Base-by-base conservation (phyloP, 2,329 filamentous ascomycete genomes). In the Botryotinia globosa region DNA sequence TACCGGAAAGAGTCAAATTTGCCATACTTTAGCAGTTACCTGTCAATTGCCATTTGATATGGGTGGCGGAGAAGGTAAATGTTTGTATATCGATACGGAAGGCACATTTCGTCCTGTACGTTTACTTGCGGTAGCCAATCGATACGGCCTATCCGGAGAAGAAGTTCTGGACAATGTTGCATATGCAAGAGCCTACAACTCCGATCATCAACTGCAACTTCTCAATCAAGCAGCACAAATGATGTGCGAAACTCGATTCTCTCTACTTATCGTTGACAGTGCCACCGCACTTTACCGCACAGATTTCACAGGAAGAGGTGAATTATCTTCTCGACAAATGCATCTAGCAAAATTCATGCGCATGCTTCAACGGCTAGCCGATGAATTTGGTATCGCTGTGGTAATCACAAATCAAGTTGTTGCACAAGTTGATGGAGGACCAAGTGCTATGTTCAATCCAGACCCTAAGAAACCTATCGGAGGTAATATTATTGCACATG, bases 171-270 rank as follows among this genome's bases (percentile, higher is more conserved):
- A 99, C 84, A 99, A 99, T 78, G 94, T 99, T 72, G 97, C 97
- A 4, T 99, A 99, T 82, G 97, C 97, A 67, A 91, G 96, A 74
- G 96, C 96, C 16, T 99, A 99, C 85, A 99, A 99, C 82, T 98
- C 95, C 0, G 96, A 99, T 77, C 96, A 99, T 82, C 96, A 99
- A 82, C 88, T 99, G 68, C 94, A 97, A 81, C 87, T 99, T 12
- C 89, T 99, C 75, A 96, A 96, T 79, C 95, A 98, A 82, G 97
- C 96, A 5, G 92, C 96, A 3, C 90, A 94, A 75, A 99, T 99
- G 96, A 99, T 99, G 97, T 98, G 94, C 73, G 97, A 99, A 84
- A 99, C 96, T 0, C 90, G 96, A 6, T 99, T 99, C 82, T 98
- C 96, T 4, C 87, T 99, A 14, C 89, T 99, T 67, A 90, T 99